phyloP scores from a whole-genome alignment of 2,329 filamentous ascomycete genomes.

The Lithohypha guttulata region DNA sequence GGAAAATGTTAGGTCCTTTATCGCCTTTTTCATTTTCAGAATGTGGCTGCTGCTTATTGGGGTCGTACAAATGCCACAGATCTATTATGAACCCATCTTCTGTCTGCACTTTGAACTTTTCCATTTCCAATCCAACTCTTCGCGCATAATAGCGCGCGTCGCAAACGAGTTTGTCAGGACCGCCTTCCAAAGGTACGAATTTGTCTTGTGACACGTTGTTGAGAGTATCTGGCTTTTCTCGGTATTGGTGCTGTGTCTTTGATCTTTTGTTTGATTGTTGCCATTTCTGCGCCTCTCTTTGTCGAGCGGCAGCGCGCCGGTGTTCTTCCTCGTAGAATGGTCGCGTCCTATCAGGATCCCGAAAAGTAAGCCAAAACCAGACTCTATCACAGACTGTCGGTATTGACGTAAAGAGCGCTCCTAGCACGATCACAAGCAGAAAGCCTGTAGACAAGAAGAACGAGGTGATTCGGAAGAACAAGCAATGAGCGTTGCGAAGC shows the following conservation, averaged over 20 bases:
- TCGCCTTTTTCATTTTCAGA: conserved; percentile 32
- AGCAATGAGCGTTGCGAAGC: conserved; percentile 54
- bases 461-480: conserved; percentile 54
- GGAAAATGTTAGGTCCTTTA: conserved; percentile 54
- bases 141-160: conserved; percentile 80
- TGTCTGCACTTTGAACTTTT: conserved; percentile 74
- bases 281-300: conserved; percentile 55
- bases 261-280: conserved; percentile 30
- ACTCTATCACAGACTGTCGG: conserved; percentile 40
- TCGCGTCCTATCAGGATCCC: conserved; percentile 49
- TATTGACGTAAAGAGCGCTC: conserved; percentile 59
- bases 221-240: conserved; percentile 24
- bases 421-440: conserved; percentile 62
- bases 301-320: conserved; percentile 46
- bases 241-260: conserved; percentile 22
- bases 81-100: conserved; percentile 88
- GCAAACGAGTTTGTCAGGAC: conserved; percentile 64
- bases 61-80: conserved; percentile 83
- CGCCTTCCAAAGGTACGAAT: conserved; percentile 69
- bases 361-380: conserved; percentile 46
- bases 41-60: conserved; percentile 54
- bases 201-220: conserved; percentile 25
- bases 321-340: conserved; percentile 66
- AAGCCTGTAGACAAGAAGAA: conserved; percentile 70
- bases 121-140: conserved; percentile 75